Conservation (phyloP, 2,329 filamentous ascomycete species). For the Nectriaceae sp. region DNA sequence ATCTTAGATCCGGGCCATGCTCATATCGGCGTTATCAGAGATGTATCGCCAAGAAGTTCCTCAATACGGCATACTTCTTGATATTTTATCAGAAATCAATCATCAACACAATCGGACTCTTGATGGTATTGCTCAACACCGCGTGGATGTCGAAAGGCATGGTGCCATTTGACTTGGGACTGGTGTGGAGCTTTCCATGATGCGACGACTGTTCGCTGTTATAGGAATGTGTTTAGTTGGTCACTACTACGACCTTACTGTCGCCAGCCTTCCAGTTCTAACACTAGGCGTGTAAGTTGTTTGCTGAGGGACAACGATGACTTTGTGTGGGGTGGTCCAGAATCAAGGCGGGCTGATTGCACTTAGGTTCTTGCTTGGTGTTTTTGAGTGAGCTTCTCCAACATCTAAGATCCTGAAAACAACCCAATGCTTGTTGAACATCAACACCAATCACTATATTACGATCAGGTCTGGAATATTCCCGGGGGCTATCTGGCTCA, state of each 20-base stretch:
- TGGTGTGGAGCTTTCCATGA: neutral
- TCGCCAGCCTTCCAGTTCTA: neutral
- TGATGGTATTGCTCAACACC: neutral
- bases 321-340: too few relatives aligned
- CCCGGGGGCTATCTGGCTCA: too few relatives aligned
- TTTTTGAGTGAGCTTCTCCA: too few relatives aligned
- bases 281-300: too few relatives aligned
- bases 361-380: too few relatives aligned
- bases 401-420: too few relatives aligned
- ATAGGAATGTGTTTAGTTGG: neutral
- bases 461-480: too few relatives aligned
- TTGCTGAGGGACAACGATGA: too few relatives aligned
- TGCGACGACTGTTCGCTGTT: neutral
- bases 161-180: neutral
- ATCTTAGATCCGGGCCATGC: too few relatives aligned
- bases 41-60: neutral
- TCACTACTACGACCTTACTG: neutral
- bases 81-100: neutral
- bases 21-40: neutral
- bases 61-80: neutral
- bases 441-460: too few relatives aligned
- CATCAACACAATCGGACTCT: neutral
- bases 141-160: neutral
- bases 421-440: too few relatives aligned
- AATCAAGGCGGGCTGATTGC: too few relatives aligned